A percentile compares a stretch with the other conserved stretches of the same genome.
These are phyloP conservation scores for Quercus robur DNA, from an alignment of 306 rosid genomes.

Conservation along the genomic window DNA sequence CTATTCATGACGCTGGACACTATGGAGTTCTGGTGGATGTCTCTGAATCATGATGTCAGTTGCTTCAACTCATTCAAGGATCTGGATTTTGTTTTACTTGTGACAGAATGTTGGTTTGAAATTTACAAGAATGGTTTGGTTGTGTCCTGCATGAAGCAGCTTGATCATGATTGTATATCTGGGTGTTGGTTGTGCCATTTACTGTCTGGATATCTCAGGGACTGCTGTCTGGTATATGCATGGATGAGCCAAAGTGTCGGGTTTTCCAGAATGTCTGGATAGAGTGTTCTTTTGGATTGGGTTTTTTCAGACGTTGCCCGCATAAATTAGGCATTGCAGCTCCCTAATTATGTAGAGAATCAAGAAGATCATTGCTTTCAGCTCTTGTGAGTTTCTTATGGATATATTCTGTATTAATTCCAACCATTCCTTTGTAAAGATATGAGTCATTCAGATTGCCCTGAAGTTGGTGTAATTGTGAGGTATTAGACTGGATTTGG, in stretches of 20 bases:
- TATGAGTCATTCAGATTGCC: slow-evolving; percentile 6
- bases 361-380: background rate
- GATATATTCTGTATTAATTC: slow-evolving; percentile 15
- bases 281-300: background rate
- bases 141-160: slow-evolving; percentile 19
- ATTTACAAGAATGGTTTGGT: slow-evolving; percentile 7
- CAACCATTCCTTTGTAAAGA: slow-evolving; percentile 28
- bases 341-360: background rate
- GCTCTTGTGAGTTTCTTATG: background rate
- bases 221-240: slow-evolving; percentile 21
- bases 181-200: slow-evolving; percentile 16
- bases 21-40: slow-evolving; percentile 27
- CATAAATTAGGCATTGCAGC: slow-evolving; percentile 4
- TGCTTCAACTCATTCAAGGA: slow-evolving; percentile 23
- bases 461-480: slow-evolving; percentile 6
- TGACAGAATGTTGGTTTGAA: slow-evolving; percentile 16
- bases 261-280: background rate
- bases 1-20: slow-evolving; percentile 23
- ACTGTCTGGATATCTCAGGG: slow-evolving; percentile 16
- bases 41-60: slow-evolving; percentile 27
- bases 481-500: background rate
- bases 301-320: background rate
- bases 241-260: background rate
- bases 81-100: slow-evolving; percentile 19
- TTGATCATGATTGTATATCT: slow-evolving; percentile 15